Conservation (phyloP, 2,329 filamentous ascomycete genomes). For the Botrytis byssoidea region DNA sequence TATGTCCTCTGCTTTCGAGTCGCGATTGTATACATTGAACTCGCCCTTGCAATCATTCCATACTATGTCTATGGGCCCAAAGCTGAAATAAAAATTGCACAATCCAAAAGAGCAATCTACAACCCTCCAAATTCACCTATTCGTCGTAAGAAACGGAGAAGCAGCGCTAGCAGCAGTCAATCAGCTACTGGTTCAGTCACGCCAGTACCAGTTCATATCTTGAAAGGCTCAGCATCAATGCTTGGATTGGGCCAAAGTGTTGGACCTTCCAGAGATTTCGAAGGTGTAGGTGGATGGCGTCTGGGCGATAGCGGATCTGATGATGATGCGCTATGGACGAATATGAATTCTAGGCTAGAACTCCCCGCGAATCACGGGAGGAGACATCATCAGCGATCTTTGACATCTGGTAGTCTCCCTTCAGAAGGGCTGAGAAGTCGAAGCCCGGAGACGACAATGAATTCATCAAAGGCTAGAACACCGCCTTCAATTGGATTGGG, state of each 20-base stretch:
- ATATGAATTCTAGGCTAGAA: constrained; percentile 53
- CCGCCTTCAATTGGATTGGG: constrained; percentile 40
- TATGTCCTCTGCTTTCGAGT: constrained; percentile 60
- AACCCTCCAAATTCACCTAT: constrained; percentile 20
- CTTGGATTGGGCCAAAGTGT: constrained; percentile 48
- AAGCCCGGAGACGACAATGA: constrained; percentile 41
- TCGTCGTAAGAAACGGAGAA: constrained; percentile 28
- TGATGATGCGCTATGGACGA: constrained; percentile 47
- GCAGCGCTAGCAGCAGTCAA: constrained; percentile 35
- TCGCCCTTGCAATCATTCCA: constrained; percentile 56
- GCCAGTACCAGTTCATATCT: constrained; percentile 31
- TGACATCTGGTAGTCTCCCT: constrained; percentile 33
- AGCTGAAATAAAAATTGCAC: background rate
- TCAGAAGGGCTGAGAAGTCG: constrained; percentile 29
- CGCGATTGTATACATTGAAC: constrained; percentile 61
- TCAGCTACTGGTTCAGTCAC: constrained; percentile 29
- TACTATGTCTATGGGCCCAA: constrained; percentile 48
- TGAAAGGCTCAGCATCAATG: constrained; percentile 27
- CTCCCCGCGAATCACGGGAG: constrained; percentile 45
- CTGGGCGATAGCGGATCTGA: constrained; percentile 42
- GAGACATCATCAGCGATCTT: constrained; percentile 47
- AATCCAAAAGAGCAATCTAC: constrained; percentile 6
- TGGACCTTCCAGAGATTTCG: constrained; percentile 56
- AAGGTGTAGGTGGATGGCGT: constrained; percentile 59
- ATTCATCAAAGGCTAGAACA: constrained; percentile 50